A percentile compares a stretch with the other conserved stretches of the same genome.
Evolutionary conservation across 2,329 filamentous ascomycete genomes (phyloP).

Genomic region (Fusarium albidum): DNA sequence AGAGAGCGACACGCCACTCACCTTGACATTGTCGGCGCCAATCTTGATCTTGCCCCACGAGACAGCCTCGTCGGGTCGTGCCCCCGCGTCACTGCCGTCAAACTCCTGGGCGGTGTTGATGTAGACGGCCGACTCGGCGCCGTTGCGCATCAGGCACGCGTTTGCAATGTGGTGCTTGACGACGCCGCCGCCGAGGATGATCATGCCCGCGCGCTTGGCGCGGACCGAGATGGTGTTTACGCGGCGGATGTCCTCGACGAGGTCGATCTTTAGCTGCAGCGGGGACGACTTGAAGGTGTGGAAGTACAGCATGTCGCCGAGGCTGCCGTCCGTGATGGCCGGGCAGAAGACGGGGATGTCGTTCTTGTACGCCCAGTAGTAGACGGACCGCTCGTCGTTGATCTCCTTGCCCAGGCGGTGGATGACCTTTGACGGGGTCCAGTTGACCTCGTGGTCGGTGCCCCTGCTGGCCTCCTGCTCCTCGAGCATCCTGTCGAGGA

Average conservation of each 20-base stretch:
- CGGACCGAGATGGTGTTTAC: constrained; percentile 93
- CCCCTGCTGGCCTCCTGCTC: constrained; percentile 86
- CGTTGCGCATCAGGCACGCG: constrained; percentile 96
- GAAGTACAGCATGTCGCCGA: constrained; percentile 99
- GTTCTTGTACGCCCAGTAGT: constrained; percentile 98
- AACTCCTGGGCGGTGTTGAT: constrained; percentile 98
- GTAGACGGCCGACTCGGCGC: constrained; percentile 95
- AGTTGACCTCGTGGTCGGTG: constrained; percentile 76
- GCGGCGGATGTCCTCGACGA: constrained; percentile 90
- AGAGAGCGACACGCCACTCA: constrained; percentile 46
- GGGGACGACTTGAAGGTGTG: constrained; percentile 94
- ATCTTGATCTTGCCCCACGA: constrained; percentile 99
- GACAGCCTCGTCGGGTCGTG: constrained; percentile 93
- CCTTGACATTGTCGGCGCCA: constrained; percentile 89
- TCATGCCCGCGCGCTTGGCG: constrained; percentile 91
- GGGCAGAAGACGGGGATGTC: constrained; percentile 97
- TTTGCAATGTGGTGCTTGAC: constrained; percentile 99
- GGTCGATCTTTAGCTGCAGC: constrained; percentile 82
- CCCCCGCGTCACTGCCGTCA: constrained; percentile 95
- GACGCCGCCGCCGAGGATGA: constrained; percentile 92
- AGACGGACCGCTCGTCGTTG: constrained; percentile 88
- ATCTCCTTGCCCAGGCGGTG: constrained; percentile 91
- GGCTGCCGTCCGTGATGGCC: constrained; percentile 90
- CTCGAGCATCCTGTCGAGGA: constrained; percentile 91
- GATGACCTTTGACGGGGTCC: constrained; percentile 95